These are phyloP conservation scores for Hypoxylon sp. DNA, from an alignment of 2,329 filamentous ascomycete species.

Conservation along the genomic window DNA sequence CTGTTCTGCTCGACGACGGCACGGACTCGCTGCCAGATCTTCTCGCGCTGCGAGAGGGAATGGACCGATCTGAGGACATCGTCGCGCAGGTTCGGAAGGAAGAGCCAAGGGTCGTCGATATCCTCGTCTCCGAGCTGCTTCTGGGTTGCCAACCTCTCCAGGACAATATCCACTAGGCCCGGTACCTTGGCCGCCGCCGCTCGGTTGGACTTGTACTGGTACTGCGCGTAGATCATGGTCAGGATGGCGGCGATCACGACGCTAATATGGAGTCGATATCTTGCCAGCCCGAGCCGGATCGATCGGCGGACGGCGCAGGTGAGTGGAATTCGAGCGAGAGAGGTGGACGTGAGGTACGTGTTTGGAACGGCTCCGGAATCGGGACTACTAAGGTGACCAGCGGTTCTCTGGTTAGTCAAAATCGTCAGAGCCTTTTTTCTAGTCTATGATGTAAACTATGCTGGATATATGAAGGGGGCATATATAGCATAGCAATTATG, in stretches of 20 bases:
- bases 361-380: slow-evolving; percentile 68
- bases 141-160: slow-evolving; percentile 83
- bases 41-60: slow-evolving; percentile 76
- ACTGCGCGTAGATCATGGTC: slow-evolving; percentile 68
- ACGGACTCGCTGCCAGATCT: slow-evolving; percentile 84
- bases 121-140: slow-evolving; percentile 78
- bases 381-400: slow-evolving; percentile 75
- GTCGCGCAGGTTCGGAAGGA: slow-evolving; percentile 88
- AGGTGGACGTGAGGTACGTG: slow-evolving; percentile 79
- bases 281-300: slow-evolving; percentile 80
- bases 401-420: slow-evolving; percentile 87
- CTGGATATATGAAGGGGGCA: slow-evolving; percentile 33
- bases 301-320: slow-evolving; percentile 80
- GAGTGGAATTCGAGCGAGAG: slow-evolving; percentile 91
- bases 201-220: slow-evolving; percentile 68
- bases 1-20: slow-evolving; percentile 91
- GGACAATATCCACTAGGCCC: slow-evolving; percentile 80
- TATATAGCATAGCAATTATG: slow-evolving; percentile 38
- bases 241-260: slow-evolving; percentile 63
- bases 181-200: slow-evolving; percentile 79
- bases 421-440: slow-evolving; percentile 61
- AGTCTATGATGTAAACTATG: slow-evolving; percentile 33
- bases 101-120: slow-evolving; percentile 79
- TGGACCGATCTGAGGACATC: slow-evolving; percentile 88
- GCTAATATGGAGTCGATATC: slow-evolving; percentile 87